Base-by-base conservation (phyloP, 768 basidiomycete species). In the Mycena amicta region DNA sequence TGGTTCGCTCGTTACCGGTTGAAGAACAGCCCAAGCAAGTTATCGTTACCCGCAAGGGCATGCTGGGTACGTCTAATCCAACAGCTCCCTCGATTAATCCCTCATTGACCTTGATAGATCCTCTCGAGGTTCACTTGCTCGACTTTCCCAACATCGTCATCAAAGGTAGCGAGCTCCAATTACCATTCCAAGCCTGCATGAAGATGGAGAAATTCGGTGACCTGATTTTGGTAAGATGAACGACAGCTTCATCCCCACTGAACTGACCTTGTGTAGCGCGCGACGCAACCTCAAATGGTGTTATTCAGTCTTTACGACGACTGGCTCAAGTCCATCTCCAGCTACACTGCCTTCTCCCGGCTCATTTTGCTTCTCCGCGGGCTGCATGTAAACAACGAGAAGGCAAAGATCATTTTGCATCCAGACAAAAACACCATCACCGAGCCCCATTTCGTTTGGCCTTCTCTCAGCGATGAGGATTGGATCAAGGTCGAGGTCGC, bases 171-270 rank as follows among this genome's bases (percentile, higher is more conserved):
- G 97, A 99, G 72, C 80, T 99, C 49, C 97, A 99, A 68, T 79
- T 98, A 56, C 97, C 97, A 0, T 99, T 99, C 95, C 96, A 98
- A 75, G 96, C 97, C 16, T 96, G 95, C 67, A 95, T 99, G 93
- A 98, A 98, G 81, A 95, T 98, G 90, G 97, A 99, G 83, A 98
- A 98, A 75, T 98, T 99, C 66, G 97, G 97, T 77, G 97, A 99
- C 72, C 79, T 99, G 61, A 98, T 98, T 64, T 72, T 98, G 71
- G 89, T 88, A 69, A 52, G 81, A 29, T 30, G 30, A 15, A 22
- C 23, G 53, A 6, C 31, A 53, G 43, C 27, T 2, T 43, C 40
- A 37, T 54, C 30, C 41, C 43, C 2, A 56, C 53, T 39, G 41
- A 53, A 23, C 65, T 66, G 37, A 39, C 59, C 52, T 55, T 55